These are phyloP conservation scores for Cairneyella variabilis DNA, from an alignment of 495 filamentous ascomycete species.

Conservation along the genomic window DNA sequence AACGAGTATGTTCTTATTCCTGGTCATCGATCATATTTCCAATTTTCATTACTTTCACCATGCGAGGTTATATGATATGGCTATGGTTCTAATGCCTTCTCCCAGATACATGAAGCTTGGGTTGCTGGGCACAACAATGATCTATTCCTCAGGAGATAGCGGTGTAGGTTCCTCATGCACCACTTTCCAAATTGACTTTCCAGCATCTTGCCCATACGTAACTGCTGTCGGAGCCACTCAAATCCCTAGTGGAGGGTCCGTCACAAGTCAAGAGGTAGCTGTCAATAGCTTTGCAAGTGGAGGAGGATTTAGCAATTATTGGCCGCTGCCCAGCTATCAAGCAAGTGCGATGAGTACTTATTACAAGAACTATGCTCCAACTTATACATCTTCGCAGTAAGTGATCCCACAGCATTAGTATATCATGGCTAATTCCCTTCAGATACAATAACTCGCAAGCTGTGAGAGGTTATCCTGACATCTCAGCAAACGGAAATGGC, in stretches of 20 bases:
- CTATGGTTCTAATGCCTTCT: no score
- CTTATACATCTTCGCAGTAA: conserved; percentile 19
- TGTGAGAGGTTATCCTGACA: conserved; percentile 32
- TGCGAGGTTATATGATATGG: no score
- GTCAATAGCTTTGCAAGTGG: conserved; percentile 24
- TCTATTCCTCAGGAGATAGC: conserved; percentile 35
- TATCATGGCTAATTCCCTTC: conserved; percentile 1
- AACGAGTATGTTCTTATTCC: no score
- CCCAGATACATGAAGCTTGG: conserved; percentile 39
- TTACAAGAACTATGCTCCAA: conserved; percentile 21
- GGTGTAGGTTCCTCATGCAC: conserved; percentile 38
- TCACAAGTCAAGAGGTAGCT: conserved; percentile 31
- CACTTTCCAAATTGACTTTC: no score
- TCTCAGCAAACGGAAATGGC: conserved; percentile 27
- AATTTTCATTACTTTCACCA: no score
- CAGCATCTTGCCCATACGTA: conserved; percentile 45
- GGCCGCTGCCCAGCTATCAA: conserved; percentile 36
- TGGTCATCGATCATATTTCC: no score
- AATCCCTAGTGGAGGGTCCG: conserved; percentile 26
- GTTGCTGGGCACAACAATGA: conserved; percentile 33
- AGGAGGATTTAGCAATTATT: conserved; percentile 48
- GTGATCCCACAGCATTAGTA: conserved; percentile 20
- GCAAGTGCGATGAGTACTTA: conserved; percentile 18
- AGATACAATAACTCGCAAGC: conserved; percentile 32
- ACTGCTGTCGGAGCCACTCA: conserved; percentile 42